phyloP scores from a whole-genome alignment of 805 yeast genomes.

The Hermanozyma aechmeae region DNA sequence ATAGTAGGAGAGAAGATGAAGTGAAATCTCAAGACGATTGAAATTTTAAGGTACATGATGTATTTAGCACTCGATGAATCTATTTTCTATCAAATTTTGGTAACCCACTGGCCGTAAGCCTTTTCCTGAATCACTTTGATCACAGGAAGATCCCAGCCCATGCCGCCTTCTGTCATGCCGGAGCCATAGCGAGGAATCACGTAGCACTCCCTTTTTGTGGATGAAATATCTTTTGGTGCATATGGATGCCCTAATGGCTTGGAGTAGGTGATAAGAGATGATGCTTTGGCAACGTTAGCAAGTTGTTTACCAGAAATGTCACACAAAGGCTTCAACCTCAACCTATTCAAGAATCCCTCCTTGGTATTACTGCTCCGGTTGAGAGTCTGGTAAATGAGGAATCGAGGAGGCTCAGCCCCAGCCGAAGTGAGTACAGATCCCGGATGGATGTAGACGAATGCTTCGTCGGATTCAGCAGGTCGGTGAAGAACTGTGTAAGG shows the following conservation, averaged over 20 bases:
- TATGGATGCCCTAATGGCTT: conserved; percentile 89
- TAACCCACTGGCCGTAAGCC: conserved; percentile 58
- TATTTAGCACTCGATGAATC: too few species aligned
- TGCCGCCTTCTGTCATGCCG: conserved; percentile 68
- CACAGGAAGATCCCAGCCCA: conserved; percentile 86
- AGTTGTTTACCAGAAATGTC: conserved; percentile 69
- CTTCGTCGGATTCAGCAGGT: conserved; percentile 37
- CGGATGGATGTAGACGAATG: conserved; percentile 73
- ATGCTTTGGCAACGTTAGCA: conserved; percentile 64
- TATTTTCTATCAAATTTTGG: conserved; percentile 4
- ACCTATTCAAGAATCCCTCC: conserved; percentile 31
- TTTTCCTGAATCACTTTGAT: conserved; percentile 68
- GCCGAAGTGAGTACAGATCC: conserved; percentile 49
- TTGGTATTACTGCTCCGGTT: conserved; percentile 41
- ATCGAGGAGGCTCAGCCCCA: conserved; percentile 73
- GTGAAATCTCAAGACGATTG: not conserved
- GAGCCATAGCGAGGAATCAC: conserved; percentile 90
- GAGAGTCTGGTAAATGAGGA: conserved; percentile 62
- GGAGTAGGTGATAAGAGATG: conserved; percentile 72
- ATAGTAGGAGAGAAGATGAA: not conserved
- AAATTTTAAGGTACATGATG: not conserved
- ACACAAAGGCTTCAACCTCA: conserved; percentile 68
- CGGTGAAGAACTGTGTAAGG: conserved; percentile 58
- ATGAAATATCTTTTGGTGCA: conserved; percentile 60
- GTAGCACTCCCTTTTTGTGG: conserved; percentile 74